phyloP scores from a whole-genome alignment of 805 yeast genomes.

The Ogataea saltuana region DNA sequence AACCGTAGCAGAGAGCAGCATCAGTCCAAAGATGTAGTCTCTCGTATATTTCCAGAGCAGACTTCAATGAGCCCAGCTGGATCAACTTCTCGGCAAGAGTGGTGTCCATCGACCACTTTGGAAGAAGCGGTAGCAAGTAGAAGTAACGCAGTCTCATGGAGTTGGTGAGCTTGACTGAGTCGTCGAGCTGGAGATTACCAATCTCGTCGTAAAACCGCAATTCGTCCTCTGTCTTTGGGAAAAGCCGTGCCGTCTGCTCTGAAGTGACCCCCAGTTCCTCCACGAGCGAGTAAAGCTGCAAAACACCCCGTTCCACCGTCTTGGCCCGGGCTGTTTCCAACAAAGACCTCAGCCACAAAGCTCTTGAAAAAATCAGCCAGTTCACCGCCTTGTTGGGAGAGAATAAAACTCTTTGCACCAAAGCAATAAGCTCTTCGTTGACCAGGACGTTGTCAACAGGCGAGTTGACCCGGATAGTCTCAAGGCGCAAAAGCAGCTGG shows the following conservation, averaged over 20 bases:
- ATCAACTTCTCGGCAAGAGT: slow-evolving; percentile 82
- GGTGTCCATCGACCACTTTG: slow-evolving; percentile 84
- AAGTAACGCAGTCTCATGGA: slow-evolving; percentile 64
- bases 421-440: slow-evolving; percentile 79
- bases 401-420: slow-evolving; percentile 69
- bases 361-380: slow-evolving; percentile 78
- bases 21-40: slow-evolving; percentile 75
- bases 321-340: slow-evolving; percentile 78
- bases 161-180: slow-evolving; percentile 39
- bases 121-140: slow-evolving; percentile 72
- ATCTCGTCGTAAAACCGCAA: slow-evolving; percentile 26
- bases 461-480: slow-evolving; percentile 63
- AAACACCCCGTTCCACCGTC: slow-evolving; percentile 90
- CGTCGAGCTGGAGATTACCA: slow-evolving; percentile 19
- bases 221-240: slow-evolving; percentile 43
- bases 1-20: slow-evolving; percentile 87
- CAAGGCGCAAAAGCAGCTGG: slow-evolving; percentile 70
- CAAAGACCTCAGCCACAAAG: slow-evolving; percentile 87
- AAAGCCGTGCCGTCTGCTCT: slow-evolving; percentile 52
- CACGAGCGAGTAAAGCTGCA: slow-evolving; percentile 89
- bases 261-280: slow-evolving; percentile 77
- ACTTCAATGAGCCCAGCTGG: slow-evolving; percentile 78
- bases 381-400: slow-evolving; percentile 50
- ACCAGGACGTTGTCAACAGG: slow-evolving; percentile 72
- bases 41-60: slow-evolving; percentile 88